Evolutionary conservation across 2,329 filamentous ascomycete species (phyloP).

Genomic region (Epichloe festucae): DNA sequence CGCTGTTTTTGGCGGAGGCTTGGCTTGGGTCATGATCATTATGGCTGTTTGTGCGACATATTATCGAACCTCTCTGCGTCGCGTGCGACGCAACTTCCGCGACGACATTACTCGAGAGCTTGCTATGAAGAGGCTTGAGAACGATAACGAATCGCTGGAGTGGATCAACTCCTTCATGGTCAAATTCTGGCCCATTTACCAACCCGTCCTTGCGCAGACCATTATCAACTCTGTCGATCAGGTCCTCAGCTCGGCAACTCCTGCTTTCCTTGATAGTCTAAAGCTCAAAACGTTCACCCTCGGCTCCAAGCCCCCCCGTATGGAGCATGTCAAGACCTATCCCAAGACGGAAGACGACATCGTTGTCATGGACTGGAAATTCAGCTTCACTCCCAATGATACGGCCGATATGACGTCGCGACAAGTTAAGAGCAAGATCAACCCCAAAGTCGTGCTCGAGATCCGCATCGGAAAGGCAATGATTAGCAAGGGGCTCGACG

Average conservation of each 20-base stretch:
- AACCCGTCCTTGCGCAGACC: constrained; percentile 81
- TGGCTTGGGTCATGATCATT: constrained; percentile 86
- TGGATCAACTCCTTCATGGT: constrained; percentile 99
- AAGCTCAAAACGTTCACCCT: constrained; percentile 89
- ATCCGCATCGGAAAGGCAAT: constrained; percentile 91
- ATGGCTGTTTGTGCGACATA: constrained; percentile 91
- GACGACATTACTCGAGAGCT: constrained; percentile 88
- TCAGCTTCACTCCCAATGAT: constrained; percentile 97
- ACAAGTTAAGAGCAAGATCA: constrained; percentile 90
- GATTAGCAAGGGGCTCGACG: constrained; percentile 91
- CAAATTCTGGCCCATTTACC: constrained; percentile 99
- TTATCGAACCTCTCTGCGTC: constrained; percentile 87
- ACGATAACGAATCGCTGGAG: constrained; percentile 82
- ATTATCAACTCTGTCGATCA: constrained; percentile 93
- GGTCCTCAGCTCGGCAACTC: constrained; percentile 83
- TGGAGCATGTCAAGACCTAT: constrained; percentile 98
- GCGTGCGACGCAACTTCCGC: constrained; percentile 87
- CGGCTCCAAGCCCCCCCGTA: constrained; percentile 83
- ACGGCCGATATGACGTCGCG: constrained; percentile 78
- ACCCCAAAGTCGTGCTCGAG: constrained; percentile 91
- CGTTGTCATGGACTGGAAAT: constrained; percentile 99
- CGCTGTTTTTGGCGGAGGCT: constrained; percentile 75
- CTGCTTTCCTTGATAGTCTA: constrained; percentile 83
- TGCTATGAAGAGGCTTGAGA: constrained; percentile 76
- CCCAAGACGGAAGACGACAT: constrained; percentile 90